A percentile compares a stretch with the other conserved stretches of the same genome.
These are phyloP conservation scores for Euptelea pleiosperma DNA, from an alignment of 164 flowering plant species.

Conservation along the genomic window DNA sequence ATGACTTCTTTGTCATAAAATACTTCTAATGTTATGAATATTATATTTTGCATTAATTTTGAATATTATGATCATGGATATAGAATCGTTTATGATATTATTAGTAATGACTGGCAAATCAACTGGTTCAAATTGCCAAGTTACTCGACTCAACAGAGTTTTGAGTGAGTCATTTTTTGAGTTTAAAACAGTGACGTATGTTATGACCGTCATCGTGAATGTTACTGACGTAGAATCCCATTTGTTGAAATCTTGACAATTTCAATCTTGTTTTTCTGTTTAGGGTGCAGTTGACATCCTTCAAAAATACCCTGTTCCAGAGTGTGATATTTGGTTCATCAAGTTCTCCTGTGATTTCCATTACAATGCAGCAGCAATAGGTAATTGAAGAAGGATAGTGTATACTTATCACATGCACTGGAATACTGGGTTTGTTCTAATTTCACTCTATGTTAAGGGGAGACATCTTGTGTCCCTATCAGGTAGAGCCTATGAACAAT, in stretches of 20 bases:
- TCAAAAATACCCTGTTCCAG: slow-evolving; percentile 95
- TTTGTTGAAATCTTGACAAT: not conserved
- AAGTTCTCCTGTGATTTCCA: slow-evolving; percentile 96
- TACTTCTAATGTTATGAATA: no score
- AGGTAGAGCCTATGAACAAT: no score
- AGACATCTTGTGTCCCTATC: not conserved
- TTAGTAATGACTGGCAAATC: no score
- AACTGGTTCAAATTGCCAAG: no score
- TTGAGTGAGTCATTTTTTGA: no score
- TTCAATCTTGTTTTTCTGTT: slow-evolving; percentile 3
- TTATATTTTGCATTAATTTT: no score
- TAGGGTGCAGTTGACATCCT: slow-evolving; percentile 88
- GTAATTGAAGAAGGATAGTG: slow-evolving; percentile 33
- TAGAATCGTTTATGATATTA: no score
- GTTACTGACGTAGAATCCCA: not conserved
- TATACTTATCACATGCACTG: not conserved
- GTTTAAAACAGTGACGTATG: no score
- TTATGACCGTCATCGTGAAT: not conserved
- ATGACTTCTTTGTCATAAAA: no score
- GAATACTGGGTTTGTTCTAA: not conserved
- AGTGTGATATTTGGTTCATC: slow-evolving; percentile 98
- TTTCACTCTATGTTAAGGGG: not conserved
- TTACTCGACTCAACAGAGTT: no score
- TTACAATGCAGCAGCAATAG: slow-evolving; percentile 77
- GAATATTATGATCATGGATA: no score